phyloP scores from a whole-genome alignment of 306 rosid genomes.

The Arachis hypogaea region DNA sequence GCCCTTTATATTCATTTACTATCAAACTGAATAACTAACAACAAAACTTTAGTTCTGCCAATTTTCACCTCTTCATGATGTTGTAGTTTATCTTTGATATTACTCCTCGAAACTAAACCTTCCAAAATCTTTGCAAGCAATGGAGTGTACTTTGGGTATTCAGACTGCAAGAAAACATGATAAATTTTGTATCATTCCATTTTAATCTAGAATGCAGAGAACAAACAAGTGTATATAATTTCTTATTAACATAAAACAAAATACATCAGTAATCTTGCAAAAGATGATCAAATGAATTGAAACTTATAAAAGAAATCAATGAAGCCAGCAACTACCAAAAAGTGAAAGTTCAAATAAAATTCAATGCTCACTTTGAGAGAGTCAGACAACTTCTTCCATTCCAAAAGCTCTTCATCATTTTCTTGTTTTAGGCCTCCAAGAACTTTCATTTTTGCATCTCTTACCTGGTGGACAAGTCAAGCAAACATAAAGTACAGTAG shows the following conservation, averaged over 20 bases:
- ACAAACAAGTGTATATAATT: conserved; percentile 15
- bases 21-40: conserved; percentile 12
- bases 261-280: not conserved
- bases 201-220: conserved; percentile 24
- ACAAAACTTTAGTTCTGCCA: conserved; percentile 20
- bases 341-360: conserved; percentile 9
- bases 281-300: conserved; percentile 11
- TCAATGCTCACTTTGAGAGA: conserved; percentile 67
- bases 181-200: conserved; percentile 29
- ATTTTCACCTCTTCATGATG: conserved; percentile 67
- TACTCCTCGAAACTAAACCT: conserved; percentile 65
- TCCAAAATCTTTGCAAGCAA: conserved; percentile 86
- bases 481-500: conserved; percentile 34
- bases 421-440: conserved; percentile 75
- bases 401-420: conserved; percentile 65
- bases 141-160: conserved; percentile 81
- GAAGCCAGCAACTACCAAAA: conserved; percentile 27
- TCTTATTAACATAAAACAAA: not conserved
- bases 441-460: conserved; percentile 83
- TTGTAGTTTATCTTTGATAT: conserved; percentile 55
- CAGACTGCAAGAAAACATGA: conserved; percentile 65
- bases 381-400: conserved; percentile 72
- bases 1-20: not conserved
- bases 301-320: conserved; percentile 20
- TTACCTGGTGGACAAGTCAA: conserved; percentile 61